Percentiles rank a stretch among this genome's conserved stretches.
phyloP scores from a whole-genome alignment of 148 eudicot species.

The Spergularia bocconei region DNA sequence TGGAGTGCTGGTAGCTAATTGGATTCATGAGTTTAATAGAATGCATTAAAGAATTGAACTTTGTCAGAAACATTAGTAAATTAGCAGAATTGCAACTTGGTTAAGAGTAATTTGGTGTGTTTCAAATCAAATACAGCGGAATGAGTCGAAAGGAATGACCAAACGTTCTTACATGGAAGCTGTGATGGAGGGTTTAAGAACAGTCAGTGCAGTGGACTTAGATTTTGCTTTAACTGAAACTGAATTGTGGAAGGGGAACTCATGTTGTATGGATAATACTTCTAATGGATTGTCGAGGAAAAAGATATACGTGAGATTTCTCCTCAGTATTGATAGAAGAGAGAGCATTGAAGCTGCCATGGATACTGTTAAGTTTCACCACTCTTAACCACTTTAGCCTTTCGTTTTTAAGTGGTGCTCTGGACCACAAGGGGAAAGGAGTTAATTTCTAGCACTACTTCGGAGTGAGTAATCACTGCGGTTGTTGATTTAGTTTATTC shows the following conservation, averaged over 20 bases:
- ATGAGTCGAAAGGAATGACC: conserved; percentile 78
- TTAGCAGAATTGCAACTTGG: not conserved
- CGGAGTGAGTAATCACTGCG: not conserved
- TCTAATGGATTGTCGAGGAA: conserved; percentile 37
- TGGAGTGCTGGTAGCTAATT: not conserved
- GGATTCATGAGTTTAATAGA: not conserved
- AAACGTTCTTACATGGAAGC: conserved; percentile 87
- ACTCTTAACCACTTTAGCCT: not conserved
- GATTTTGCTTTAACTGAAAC: conserved; percentile 39
- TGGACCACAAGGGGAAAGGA: not conserved
- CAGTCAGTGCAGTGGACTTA: conserved; percentile 58
- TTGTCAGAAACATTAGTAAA: not conserved
- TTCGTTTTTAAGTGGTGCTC: not conserved
- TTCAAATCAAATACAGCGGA: conserved; percentile 40
- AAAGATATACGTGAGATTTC: conserved; percentile 78
- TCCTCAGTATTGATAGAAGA: conserved; percentile 91
- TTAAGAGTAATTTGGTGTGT: not conserved
- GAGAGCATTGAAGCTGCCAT: conserved; percentile 80
- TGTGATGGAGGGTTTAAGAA: conserved; percentile 72
- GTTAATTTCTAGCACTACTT: not conserved
- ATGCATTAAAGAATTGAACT: not conserved
- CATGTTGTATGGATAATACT: conserved; percentile 23
- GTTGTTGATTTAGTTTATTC: not conserved
- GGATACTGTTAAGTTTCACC: conserved; percentile 72
- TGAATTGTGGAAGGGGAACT: conserved; percentile 17